Evolutionary conservation across 371 early-diverging fungal genomes (phyloP).

Genomic region (Gilbertella persicaria): DNA sequence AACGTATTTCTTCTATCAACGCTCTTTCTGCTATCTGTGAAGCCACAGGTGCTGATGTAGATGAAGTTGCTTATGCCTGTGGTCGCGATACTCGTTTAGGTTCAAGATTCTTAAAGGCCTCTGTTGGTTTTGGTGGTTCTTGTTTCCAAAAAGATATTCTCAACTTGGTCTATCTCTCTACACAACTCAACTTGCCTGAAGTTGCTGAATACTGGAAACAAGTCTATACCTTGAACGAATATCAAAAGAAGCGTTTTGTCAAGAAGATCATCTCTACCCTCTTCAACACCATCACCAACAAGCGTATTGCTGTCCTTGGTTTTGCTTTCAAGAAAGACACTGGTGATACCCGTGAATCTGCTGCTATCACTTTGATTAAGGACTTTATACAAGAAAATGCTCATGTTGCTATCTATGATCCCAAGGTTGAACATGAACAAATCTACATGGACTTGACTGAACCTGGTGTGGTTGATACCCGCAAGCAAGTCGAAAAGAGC

Average conservation of each 20-base stretch:
- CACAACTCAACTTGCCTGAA: slow-evolving; percentile 84
- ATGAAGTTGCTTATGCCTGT: slow-evolving; percentile 91
- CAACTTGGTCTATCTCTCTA: slow-evolving; percentile 87
- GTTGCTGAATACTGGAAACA: slow-evolving; percentile 95
- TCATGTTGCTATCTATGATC: slow-evolving; percentile 85
- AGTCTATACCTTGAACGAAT: slow-evolving; percentile 91
- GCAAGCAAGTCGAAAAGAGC: slow-evolving; percentile 61
- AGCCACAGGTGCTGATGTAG: slow-evolving; percentile 94
- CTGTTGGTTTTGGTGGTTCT: slow-evolving; percentile 93
- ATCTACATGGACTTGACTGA: slow-evolving; percentile 81
- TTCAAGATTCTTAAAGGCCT: slow-evolving; percentile 89
- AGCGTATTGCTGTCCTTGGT: slow-evolving; percentile 84
- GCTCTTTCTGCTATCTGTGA: slow-evolving; percentile 93
- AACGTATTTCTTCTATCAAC: slow-evolving; percentile 95
- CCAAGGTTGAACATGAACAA: slow-evolving; percentile 84
- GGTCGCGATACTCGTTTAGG: slow-evolving; percentile 91
- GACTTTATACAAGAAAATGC: slow-evolving; percentile 84
- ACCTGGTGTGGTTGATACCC: slow-evolving; percentile 67
- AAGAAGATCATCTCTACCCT: slow-evolving; percentile 68
- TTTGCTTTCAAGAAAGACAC: slow-evolving; percentile 98
- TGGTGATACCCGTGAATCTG: slow-evolving; percentile 93
- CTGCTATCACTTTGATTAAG: slow-evolving; percentile 85
- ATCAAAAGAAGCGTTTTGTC: slow-evolving; percentile 89
- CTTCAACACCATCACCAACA: slow-evolving; percentile 86
- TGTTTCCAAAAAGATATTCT: slow-evolving; percentile 97